Percentiles rank a stretch among this genome's conserved stretches.
phyloP scores from a whole-genome alignment of 2,329 filamentous ascomycete genomes.

The Talaromyces marneffei region DNA sequence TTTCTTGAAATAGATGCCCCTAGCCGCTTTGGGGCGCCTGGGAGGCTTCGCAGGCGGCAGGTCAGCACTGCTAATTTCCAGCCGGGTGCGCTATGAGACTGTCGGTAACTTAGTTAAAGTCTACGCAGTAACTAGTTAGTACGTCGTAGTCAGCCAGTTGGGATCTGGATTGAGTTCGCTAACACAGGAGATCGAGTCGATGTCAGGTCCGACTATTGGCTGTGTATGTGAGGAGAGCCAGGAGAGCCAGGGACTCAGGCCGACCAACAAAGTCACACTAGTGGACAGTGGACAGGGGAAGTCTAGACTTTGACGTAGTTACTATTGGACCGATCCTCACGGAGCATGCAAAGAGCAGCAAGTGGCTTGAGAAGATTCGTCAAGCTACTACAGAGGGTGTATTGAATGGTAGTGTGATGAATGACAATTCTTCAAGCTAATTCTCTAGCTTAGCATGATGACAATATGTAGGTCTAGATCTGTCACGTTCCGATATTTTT shows the following conservation, averaged over 20 bases:
- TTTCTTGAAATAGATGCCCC: conserved; percentile 3
- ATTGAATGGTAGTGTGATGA: too few relatives aligned
- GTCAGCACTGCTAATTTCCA: background rate
- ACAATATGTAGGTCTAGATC: background rate
- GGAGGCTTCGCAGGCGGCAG: background rate
- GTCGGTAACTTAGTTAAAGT: background rate
- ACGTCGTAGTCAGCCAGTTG: background rate
- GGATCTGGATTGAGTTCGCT: background rate
- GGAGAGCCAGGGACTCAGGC: background rate
- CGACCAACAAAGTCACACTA: background rate
- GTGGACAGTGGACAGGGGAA: background rate
- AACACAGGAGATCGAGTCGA: background rate
- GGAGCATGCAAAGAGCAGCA: background rate
- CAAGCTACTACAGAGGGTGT: background rate
- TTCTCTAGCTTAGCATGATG: background rate
- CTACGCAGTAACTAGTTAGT: too few relatives aligned
- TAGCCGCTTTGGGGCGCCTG: background rate
- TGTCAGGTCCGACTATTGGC: background rate
- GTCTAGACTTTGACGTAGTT: background rate
- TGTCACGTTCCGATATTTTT: background rate
- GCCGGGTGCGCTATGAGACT: background rate
- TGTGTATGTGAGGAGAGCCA: background rate
- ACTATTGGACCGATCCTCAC: background rate
- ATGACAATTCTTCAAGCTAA: background rate
- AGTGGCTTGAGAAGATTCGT: background rate